A percentile compares a stretch with the other conserved stretches of the same genome.
These are phyloP conservation scores for Myotisia sp. DNA, from an alignment of 2,329 filamentous ascomycete species.

Conservation along the genomic window DNA sequence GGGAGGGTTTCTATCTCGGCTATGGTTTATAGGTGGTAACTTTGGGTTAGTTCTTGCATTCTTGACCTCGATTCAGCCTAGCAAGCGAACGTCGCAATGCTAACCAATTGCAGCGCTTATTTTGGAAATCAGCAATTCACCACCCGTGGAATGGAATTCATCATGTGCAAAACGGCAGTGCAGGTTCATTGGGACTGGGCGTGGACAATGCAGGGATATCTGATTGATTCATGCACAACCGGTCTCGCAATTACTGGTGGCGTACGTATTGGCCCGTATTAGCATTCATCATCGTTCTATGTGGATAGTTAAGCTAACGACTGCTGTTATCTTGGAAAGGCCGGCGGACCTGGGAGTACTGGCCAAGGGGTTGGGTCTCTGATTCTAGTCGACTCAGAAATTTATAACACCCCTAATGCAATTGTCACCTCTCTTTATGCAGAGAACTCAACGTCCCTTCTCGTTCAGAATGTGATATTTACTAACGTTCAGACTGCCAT, in stretches of 20 bases:
- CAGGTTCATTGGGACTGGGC: conserved; percentile 46
- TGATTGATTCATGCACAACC: conserved; percentile 37
- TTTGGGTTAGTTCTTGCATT: conserved; percentile 35
- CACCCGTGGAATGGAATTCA: conserved; percentile 40
- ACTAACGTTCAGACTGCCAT: conserved; percentile 11
- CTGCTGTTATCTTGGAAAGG: conserved; percentile 39
- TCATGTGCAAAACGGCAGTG: conserved; percentile 38
- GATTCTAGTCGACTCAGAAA: conserved; percentile 39
- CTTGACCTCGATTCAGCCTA: neutral
- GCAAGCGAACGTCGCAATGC: no score
- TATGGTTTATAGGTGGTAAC: conserved; percentile 45
- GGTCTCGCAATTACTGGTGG: conserved; percentile 36
- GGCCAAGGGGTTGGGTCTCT: conserved; percentile 39
- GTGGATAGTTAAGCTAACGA: no score
- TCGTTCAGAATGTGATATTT: conserved; percentile 15
- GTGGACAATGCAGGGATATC: conserved; percentile 38
- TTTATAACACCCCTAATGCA: conserved; percentile 36
- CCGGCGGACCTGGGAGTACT: conserved; percentile 24
- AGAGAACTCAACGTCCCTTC: conserved; percentile 9
- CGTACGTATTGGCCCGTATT: conserved; percentile 8
- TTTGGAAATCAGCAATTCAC: conserved; percentile 51
- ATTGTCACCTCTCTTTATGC: conserved; percentile 19
- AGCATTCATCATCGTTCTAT: no score
- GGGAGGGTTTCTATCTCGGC: conserved; percentile 44
- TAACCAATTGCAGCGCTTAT: neutral